Conservation (phyloP, 805 yeast genomes). For the Candida corydali region DNA sequence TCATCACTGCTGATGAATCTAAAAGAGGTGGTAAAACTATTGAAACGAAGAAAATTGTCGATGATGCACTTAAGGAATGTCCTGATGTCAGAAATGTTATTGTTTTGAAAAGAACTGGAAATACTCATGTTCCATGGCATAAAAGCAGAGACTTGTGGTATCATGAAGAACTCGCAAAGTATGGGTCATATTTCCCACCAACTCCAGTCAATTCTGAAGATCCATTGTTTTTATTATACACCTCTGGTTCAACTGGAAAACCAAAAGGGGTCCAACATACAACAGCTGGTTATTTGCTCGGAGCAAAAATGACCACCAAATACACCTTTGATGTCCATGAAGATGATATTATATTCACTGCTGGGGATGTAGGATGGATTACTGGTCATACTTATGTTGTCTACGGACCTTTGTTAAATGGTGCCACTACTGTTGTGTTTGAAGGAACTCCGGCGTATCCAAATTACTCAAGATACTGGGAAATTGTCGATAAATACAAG, state of each 20-base stretch:
- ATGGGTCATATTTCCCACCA: conserved; percentile 83
- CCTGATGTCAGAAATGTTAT: conserved; percentile 77
- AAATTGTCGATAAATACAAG: conserved; percentile 84
- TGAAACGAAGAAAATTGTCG: conserved; percentile 90
- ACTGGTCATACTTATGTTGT: conserved; percentile 96
- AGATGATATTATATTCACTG: conserved; percentile 87
- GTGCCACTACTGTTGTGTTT: conserved; percentile 89
- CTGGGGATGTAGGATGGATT: conserved; percentile 99
- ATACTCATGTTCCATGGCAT: conserved; percentile 63
- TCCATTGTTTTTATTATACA: conserved; percentile 91
- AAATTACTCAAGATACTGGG: conserved; percentile 93
- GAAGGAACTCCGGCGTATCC: conserved; percentile 99
- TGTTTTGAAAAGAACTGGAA: conserved; percentile 86
- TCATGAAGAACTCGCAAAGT: conserved; percentile 83
- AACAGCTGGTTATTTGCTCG: conserved; percentile 91
- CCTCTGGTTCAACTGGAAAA: conserved; percentile 97
- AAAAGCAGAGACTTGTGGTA: conserved; percentile 90
- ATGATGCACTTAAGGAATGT: conserved; percentile 80
- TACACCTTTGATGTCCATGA: conserved; percentile 91
- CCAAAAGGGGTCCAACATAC: conserved; percentile 97
- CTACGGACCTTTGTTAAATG: conserved; percentile 84
- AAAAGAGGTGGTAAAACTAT: conserved; percentile 94
- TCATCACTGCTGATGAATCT: conserved; percentile 93
- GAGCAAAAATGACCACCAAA: conserved; percentile 87
- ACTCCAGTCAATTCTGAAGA: conserved; percentile 87